Base-by-base conservation (phyloP, 2,329 filamentous ascomycete genomes). In the Ascochyta lentis region DNA sequence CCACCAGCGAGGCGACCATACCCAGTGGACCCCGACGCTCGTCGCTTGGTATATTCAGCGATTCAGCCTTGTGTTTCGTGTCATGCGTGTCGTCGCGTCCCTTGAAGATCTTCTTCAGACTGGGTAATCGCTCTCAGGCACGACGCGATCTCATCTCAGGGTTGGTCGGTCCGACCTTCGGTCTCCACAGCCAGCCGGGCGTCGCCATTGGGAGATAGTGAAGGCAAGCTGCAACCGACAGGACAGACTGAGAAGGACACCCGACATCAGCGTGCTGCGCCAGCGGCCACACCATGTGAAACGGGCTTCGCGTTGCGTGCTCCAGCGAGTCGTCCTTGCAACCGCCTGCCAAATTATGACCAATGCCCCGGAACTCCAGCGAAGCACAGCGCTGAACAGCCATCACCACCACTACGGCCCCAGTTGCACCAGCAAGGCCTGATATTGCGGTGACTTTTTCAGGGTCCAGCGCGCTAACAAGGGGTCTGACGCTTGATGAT, bases 81-180 rank as follows among this genome's bases (percentile, higher is more conserved):
- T 57, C 38, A 64, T 65, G 65, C 64, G 54, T 51, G 65, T 56
- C 58, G 63, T 66, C 65, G 65, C 61, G 65, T 66, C 63, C 58
- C 49, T 34, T 50, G 61, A 44, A 54, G 55, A 65, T 65, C 61
- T 55, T 58, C 38, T 54, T 49, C 33, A 22, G 39, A 58, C 49
- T 40, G 13, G 51, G 51, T 42, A 56, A 59, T 42, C 59, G 59
- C 46, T 29, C 54, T 63, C 52, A 66, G 61, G 58, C 63, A 61
- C 56, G 55, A 49, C 44, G 43, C 49, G 54, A 58, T 56, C 44
- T 55, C 35, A 54, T 55, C 37, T 56, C 46, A 44, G 29, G 12
- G 33, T 37, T 45, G 38, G 19, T 63, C 61, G 64, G 62, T 31
- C 61, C 63, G 58, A 58, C 41, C 37, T 34, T 37, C 23, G 22